Conservation (phyloP, 768 basidiomycete genomes). For the Obba rivulosa region DNA sequence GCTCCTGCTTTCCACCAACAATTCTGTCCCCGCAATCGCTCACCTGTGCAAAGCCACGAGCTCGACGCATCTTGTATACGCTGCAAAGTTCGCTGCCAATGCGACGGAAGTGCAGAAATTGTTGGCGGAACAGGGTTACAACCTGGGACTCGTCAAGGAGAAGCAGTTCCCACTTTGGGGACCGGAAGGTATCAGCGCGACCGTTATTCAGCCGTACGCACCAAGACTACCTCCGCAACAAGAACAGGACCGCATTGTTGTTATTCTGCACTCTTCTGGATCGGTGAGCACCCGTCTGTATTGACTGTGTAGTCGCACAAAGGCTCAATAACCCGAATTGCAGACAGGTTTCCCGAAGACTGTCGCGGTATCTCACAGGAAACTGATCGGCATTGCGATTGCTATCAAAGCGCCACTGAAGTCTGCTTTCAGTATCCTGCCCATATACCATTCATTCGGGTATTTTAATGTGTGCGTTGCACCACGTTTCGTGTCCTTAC, state of each 20-base stretch:
- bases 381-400: slow-evolving; percentile 28
- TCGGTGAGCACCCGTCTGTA: slow-evolving; percentile 18
- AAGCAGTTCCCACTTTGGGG: slow-evolving; percentile 38
- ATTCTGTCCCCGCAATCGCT: slow-evolving; percentile 39
- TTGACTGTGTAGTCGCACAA: too few relatives aligned
- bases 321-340: too few relatives aligned
- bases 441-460: slow-evolving; percentile 39
- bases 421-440: slow-evolving; percentile 38
- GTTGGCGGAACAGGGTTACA: slow-evolving; percentile 22
- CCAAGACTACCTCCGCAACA: slow-evolving; percentile 27
- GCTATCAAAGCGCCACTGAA: slow-evolving; percentile 30
- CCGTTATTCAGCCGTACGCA: slow-evolving; percentile 23
- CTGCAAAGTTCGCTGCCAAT: slow-evolving; percentile 29
- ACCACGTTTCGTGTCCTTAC: neutral
- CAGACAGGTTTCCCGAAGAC: slow-evolving; percentile 47
- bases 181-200: slow-evolving; percentile 25
- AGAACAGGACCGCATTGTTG: slow-evolving; percentile 27
- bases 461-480: slow-evolving; percentile 27
- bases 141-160: slow-evolving; percentile 24
- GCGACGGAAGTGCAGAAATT: slow-evolving; percentile 29
- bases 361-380: slow-evolving; percentile 29
- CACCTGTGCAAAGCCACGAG: slow-evolving; percentile 36
- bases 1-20: slow-evolving; percentile 39
- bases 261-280: slow-evolving; percentile 42
- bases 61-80: slow-evolving; percentile 34